Evolutionary conservation across 805 yeast genomes (phyloP).

Genomic region (Suhomyces pyralidae): DNA sequence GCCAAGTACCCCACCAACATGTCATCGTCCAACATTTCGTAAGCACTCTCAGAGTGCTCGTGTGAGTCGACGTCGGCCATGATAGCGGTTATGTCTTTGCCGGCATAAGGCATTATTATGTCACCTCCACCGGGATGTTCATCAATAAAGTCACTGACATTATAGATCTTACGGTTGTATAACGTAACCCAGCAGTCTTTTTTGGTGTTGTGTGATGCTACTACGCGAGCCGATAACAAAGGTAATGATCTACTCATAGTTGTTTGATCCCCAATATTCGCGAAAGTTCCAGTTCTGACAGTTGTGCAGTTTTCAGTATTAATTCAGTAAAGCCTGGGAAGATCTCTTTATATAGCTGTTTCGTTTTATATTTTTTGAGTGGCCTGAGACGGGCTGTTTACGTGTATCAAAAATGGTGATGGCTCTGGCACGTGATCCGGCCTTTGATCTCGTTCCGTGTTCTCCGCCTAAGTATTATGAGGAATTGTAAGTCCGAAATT

Average conservation of each 20-base stretch:
- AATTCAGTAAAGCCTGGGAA: neutral
- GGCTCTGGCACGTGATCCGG: neutral
- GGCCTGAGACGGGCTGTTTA: constrained; percentile 2
- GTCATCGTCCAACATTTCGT: constrained; percentile 79
- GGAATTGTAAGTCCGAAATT: neutral
- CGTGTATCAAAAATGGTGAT: neutral
- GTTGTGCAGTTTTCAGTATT: neutral
- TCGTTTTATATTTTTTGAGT: neutral
- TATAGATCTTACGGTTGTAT: constrained; percentile 75
- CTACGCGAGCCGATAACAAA: constrained; percentile 51
- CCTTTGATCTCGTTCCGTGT: neutral
- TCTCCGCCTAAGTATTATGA: neutral
- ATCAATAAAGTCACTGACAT: constrained; percentile 69
- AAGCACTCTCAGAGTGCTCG: constrained; percentile 80
- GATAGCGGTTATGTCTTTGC: constrained; percentile 64
- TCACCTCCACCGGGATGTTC: constrained; percentile 73
- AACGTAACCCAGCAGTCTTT: constrained; percentile 79
- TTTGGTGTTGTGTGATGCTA: constrained; percentile 50
- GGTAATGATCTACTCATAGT: constrained; percentile 44
- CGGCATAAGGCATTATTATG: constrained; percentile 55
- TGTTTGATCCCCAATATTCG: neutral
- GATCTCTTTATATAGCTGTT: neutral
- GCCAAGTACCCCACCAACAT: constrained; percentile 83
- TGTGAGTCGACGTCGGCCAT: constrained; percentile 73
- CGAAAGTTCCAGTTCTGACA: neutral